Base-by-base conservation (phyloP, 2,329 filamentous ascomycete species). In the Colletotrichum sp. region DNA sequence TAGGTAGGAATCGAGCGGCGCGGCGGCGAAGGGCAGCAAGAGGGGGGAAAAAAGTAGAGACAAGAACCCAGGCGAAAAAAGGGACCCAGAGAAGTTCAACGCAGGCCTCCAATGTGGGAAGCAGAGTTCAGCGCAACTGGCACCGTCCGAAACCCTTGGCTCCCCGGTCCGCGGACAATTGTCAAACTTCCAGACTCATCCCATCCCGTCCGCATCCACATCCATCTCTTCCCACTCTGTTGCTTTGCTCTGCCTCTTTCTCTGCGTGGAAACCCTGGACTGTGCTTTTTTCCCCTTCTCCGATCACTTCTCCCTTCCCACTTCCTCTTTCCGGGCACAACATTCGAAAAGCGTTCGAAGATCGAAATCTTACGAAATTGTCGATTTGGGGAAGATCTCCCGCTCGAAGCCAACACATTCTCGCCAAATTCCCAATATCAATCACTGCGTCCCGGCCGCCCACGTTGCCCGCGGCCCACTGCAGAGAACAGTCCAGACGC, bases 51-150 rank as follows among this genome's bases (percentile, higher is more conserved):
- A 68, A 57, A 36, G 30, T 57, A 36, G 16, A 32, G 60, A 30
- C 48, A 57, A 28, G 26, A 8, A 28, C 44, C 26, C 30, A 68
- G 26, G 30, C 4, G 18, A 1, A 10, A 44, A n/a, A 44, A 44
- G 36, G 36, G 39, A 44, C 39, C 39, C 39, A 44, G 39, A 44
- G 44, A 48, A 48, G n/a, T 22, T 48, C 44, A 22, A 48, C 44
- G 32, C 52, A 65, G 72, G 62, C 72, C 68, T 75, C 72, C 72
- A 70, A 64, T 34, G 44, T 52, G 64, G 39, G n/a, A 68, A 24
- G 65, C 18, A n/a, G 39, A 48, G 65, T 52, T 22, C 18, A n/a
- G 36, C 55, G 36, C 39, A 24, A 36, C 30, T 39, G 32, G n/a
- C 30, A 30, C 57, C 28, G 60, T 57, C 62, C 60, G 28, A 66